Base-by-base conservation (phyloP, 2,329 filamentous ascomycete genomes). In the Alternaria conjuncta region DNA sequence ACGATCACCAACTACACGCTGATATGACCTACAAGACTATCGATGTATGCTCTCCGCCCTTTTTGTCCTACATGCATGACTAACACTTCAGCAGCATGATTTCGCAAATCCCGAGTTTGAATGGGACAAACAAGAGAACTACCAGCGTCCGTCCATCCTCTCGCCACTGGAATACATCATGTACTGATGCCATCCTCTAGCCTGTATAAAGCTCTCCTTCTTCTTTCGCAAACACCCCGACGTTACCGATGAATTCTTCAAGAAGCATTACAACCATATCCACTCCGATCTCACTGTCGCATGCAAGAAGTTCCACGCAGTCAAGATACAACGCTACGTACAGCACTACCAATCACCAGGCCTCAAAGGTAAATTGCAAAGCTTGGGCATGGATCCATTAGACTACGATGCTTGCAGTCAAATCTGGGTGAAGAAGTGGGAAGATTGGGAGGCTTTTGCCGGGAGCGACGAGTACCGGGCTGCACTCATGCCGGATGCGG, bases 351-450 rank as follows among this genome's bases (percentile, higher is more conserved):
- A 41, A 41, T 41, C 36, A 18, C 36, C 36, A 41, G 55, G 12
- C n/a, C 9, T 32, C 8, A 43, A 18, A 49, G 2, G 25, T 2
- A 49, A 28, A 28, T 2, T 49, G 6, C 6, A 49, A 10, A 26
- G n/a, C 15, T 26, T 49, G 23, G 46, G 25, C 21, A 50, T 28
- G 30, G 20, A 44, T 28, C 23, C 23, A 58, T 4, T 54, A 41
- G 73, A 75, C 36, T 73, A 65, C 53, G 73, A 75, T 46, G 72
- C 67, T 11, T 71, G 69, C 44, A 69, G 66, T 20, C 64, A 67
- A 30, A 68, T 75, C 21, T 74, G 72, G 71, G 72, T 75, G 9
- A 67, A 61, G 47, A 54, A 28, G 13, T 74, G 70, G 71, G 71
- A 74, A 4, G 71, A 71, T 10, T 73, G 71, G 72, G 65, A 69